Evolutionary conservation across 768 basidiomycete genomes (phyloP).

Genomic region (Suillus paluster): DNA sequence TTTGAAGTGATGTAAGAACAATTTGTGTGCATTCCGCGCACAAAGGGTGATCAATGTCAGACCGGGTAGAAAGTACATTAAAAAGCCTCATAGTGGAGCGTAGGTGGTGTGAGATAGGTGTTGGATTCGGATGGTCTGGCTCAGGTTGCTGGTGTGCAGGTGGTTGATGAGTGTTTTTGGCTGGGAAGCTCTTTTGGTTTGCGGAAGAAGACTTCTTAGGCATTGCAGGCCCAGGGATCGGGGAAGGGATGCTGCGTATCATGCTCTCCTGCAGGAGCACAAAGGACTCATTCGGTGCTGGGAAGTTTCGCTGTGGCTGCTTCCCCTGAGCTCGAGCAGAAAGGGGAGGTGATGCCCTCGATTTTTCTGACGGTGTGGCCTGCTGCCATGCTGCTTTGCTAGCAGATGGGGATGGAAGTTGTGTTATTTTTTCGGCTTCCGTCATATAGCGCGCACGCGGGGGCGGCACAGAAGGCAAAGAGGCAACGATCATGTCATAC

Average conservation of each 20-base stretch:
- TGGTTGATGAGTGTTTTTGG: slow-evolving; percentile 31
- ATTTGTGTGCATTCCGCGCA: slow-evolving; percentile 94
- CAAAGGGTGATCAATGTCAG: slow-evolving; percentile 89
- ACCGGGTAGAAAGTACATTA: slow-evolving; percentile 74
- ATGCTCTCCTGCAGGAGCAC: slow-evolving; percentile 88
- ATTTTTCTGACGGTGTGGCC: slow-evolving; percentile 46
- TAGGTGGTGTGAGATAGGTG: slow-evolving; percentile 78
- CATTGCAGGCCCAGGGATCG: slow-evolving; percentile 45
- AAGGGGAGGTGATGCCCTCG: slow-evolving; percentile 40
- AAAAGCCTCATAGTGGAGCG: slow-evolving; percentile 76
- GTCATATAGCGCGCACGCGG: slow-evolving; percentile 41
- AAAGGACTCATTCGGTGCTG: slow-evolving; percentile 84
- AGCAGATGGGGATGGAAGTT: slow-evolving; percentile 51
- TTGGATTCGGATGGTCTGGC: slow-evolving; percentile 61
- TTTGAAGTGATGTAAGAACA: slow-evolving; percentile 73
- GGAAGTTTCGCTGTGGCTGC: slow-evolving; percentile 56
- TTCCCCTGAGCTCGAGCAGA: slow-evolving; percentile 65
- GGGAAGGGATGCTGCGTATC: slow-evolving; percentile 68
- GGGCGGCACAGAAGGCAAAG: slow-evolving; percentile 60
- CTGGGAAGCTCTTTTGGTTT: slow-evolving; percentile 37
- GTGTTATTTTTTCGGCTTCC: slow-evolving; percentile 50
- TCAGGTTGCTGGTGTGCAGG: slow-evolving; percentile 45
- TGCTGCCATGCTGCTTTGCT: slow-evolving; percentile 69
- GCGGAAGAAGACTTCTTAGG: slow-evolving; percentile 48
- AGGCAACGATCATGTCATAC: slow-evolving; percentile 82